phyloP scores from a whole-genome alignment of 106 monocot genomes.

The Platanthera zijinensis region DNA sequence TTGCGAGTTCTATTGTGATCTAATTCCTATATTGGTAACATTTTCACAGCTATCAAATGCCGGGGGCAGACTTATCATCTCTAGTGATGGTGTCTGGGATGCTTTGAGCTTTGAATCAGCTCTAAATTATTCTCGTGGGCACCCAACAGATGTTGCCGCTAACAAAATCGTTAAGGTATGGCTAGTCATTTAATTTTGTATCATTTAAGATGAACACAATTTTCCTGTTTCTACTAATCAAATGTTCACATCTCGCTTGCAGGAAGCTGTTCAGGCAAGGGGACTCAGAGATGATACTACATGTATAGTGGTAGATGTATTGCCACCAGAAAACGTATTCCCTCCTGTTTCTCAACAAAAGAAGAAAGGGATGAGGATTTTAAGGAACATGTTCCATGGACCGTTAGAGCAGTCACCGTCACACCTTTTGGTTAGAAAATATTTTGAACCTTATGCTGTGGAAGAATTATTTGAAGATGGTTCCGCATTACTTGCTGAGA shows the following conservation, averaged over 20 bases:
- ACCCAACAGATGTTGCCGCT: conserved; percentile 56
- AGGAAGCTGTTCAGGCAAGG: conserved; percentile 66
- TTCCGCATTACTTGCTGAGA: conserved; percentile 54
- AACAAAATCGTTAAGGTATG: conserved; percentile 69
- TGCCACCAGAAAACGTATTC: conserved; percentile 61
- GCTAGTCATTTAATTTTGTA: neutral
- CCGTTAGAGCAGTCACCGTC: conserved; percentile 44
- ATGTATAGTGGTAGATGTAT: conserved; percentile 74
- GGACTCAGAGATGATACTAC: conserved; percentile 83
- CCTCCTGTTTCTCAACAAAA: conserved; percentile 28
- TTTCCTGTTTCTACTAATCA: neutral
- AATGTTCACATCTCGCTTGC: conserved; percentile 4
- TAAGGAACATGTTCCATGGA: conserved; percentile 56
- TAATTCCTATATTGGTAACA: too few relatives aligned
- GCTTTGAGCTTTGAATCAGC: conserved; percentile 55
- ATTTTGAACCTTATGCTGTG: conserved; percentile 39
- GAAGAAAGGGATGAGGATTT: conserved; percentile 44
- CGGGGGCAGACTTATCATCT: conserved; percentile 77
- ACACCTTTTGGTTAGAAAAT: conserved; percentile 24
- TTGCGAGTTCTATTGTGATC: too few relatives aligned
- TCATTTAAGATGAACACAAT: neutral
- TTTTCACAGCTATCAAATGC: conserved; percentile 58
- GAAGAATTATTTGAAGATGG: conserved; percentile 76
- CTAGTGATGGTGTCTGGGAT: conserved; percentile 96
- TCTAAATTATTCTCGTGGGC: conserved; percentile 58